Conservation (phyloP, 2,329 filamentous ascomycete species). For the Apiospora pterosperma region DNA sequence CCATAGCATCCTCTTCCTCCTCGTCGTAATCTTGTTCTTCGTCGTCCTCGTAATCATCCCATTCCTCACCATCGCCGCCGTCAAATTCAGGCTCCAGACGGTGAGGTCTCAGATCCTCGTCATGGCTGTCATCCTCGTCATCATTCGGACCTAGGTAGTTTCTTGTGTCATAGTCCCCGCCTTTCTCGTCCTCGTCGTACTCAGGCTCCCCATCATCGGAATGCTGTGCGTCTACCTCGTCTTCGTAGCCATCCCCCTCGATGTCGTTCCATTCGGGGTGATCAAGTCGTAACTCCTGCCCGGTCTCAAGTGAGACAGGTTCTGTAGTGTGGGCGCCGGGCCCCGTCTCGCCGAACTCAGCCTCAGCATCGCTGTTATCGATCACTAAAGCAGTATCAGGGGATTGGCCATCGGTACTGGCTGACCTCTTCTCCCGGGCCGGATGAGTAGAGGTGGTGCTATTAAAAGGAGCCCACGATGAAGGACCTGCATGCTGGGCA, state of each 20-base stretch:
- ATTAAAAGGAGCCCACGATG: constrained; percentile 25
- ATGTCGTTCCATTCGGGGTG: constrained; percentile 14
- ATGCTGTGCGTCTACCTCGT: constrained; percentile 13
- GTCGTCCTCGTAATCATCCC: constrained; percentile 10
- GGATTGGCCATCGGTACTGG: constrained; percentile 18
- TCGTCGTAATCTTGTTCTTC: constrained; percentile 1
- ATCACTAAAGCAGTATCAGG: constrained; percentile 25
- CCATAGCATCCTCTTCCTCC: constrained; percentile 15
- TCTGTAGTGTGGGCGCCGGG: neutral
- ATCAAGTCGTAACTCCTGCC: constrained; percentile 12
- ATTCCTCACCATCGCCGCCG: constrained; percentile 12
- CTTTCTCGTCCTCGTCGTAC: constrained; percentile 27
- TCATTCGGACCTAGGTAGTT: constrained; percentile 26
- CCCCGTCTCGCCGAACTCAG: constrained; percentile 8
- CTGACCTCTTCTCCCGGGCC: constrained; percentile 13
- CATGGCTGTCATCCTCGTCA: constrained; percentile 29
- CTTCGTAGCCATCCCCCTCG: constrained; percentile 8
- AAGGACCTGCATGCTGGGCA: constrained; percentile 7
- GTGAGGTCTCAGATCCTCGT: constrained; percentile 22
- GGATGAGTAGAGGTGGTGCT: constrained; percentile 11
- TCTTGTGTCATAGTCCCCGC: constrained; percentile 28
- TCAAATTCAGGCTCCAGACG: constrained; percentile 25
- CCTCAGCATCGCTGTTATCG: constrained; percentile 25
- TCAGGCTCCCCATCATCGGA: constrained; percentile 18
- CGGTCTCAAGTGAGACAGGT: constrained; percentile 3